Evolutionary conservation across 129 eudicot genomes (phyloP), one percentile per base, ranked within the genome.

Genomic region (Erigeron canadensis): DNA sequence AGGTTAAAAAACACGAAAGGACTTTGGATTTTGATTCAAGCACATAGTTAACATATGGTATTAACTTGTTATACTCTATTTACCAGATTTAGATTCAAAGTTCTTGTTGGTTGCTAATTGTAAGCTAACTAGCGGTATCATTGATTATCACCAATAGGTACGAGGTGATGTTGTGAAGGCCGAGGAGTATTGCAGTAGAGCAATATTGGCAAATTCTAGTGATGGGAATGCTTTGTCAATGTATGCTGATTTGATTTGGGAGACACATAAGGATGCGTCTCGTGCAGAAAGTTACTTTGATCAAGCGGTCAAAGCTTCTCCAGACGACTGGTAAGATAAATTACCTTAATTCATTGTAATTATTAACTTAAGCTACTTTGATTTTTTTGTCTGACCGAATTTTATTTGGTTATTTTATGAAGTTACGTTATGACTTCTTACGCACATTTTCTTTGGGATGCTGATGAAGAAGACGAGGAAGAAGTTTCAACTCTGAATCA

Each of bases 111-210:
- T 1, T 0, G 61, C 53, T 47, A 10, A 47, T 47, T n/a, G 11
- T 55, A 12, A 17, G 17, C 58, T 55, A 22, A 37, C 43, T 42
- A 10, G 5, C 6, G 38, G 9, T 7, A 54, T 53, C 54, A 11
- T 78, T 45, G 59, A 42, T 66, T 22, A 53, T 10, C 46, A 45
- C 17, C 6, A 47, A 11, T n/a, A 91, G 97, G 95, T 88, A 61
- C 83, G 67, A 79, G 68, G 81, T 69, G 91, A 91, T 63, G 17
- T 45, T 5, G 80, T 62, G 59, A 86, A 78, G 70, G 97, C 97
- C 11, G 96, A 91, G 67, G 97, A 86, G 76, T 91, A 78, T 19
- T 91, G 90, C 51, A 90, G 87, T 54, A 84, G 97, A 68, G 97
- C 96, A 38, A 91, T 91, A 67, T 72, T 91, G 19, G 92, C 89